phyloP scores from a whole-genome alignment of 2,329 filamentous ascomycete genomes.

The Thyridium curvatum region DNA sequence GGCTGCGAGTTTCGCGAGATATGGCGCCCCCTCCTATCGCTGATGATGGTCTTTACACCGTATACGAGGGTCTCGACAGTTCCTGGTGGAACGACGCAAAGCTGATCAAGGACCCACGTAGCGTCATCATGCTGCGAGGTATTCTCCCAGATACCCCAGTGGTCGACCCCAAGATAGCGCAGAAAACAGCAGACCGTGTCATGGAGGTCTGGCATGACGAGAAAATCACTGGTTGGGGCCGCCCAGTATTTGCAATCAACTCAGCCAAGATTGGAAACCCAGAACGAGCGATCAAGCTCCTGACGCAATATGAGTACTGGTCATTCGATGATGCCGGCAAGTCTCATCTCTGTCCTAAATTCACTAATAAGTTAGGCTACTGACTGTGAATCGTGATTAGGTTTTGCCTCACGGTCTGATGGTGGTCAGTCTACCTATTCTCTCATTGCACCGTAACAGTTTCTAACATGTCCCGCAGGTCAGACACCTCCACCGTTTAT shows the following conservation, averaged over 20 bases:
- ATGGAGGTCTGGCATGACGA: constrained; percentile 32
- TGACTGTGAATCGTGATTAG: background rate
- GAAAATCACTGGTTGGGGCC: constrained; percentile 38
- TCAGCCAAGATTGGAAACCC: constrained; percentile 32
- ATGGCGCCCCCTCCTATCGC: constrained; percentile 35
- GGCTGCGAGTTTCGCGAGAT: constrained; percentile 24
- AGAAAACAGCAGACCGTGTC: constrained; percentile 30
- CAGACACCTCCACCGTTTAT: constrained; percentile 25
- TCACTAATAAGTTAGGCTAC: no score
- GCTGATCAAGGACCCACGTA: constrained; percentile 34
- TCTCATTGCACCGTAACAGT: no score
- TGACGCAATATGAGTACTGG: constrained; percentile 35
- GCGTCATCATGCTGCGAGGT: constrained; percentile 36
- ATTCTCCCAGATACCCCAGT: constrained; percentile 31
- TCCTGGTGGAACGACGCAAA: constrained; percentile 33
- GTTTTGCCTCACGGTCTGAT: background rate
- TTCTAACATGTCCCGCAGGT: constrained; percentile 19
- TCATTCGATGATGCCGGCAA: constrained; percentile 30
- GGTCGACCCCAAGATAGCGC: constrained; percentile 26
- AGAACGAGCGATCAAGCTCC: constrained; percentile 30
- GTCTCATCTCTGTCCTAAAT: background rate
- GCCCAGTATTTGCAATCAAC: constrained; percentile 39
- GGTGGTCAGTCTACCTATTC: background rate
- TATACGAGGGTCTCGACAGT: constrained; percentile 38
- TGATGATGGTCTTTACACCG: constrained; percentile 31